Base-by-base conservation (phyloP, 805 yeast genomes). In the Saccharomycopsis oosterbeekiorum region DNA sequence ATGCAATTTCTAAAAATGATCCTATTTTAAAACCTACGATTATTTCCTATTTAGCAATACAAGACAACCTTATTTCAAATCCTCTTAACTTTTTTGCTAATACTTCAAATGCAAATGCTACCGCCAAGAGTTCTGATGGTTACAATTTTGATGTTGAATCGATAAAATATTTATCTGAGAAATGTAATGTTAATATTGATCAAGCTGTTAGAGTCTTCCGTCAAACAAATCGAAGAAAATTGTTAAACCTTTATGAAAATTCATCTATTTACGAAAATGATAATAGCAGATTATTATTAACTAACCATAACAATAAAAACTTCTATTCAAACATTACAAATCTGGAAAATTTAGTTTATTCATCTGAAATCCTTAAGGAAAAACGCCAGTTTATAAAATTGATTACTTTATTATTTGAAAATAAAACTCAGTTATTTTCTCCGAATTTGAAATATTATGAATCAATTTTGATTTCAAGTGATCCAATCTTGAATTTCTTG, bases 181-280 rank as follows among this genome's bases (percentile, higher is more conserved):
- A 72, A 1, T 69, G 84, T 37, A 66, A 72, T 0, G 60, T 83
- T 4, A 79, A 79, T 65, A 67, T 68, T 17, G 63, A 70, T 8
- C 88, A 85, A 66, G 74, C 77, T 1, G 70, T 81, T n/a, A 75
- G 86, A 66, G 71, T 83, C 3, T 73, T 81, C 2, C 63, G 71
- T 14, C 81, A 77, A 56, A 70, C 79, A 0, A 71, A 73, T 59
- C 65, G 61, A 21, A 61, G 60, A 15, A 63, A 59, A 12, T 19
- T 62, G 14, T 47, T 55, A 14, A 63, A 60, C 17, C 56, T 56
- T 41, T 26, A 34, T 14, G 50, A 57, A 43, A 15, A 59, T 55
- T 2, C 64, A 64, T 17, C 69, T 68, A 24, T 65, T 67, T 11
- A 69, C 67, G 50, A 69, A 67, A 36, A 70, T 71, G 42, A 72